These are phyloP conservation scores for Clonostachys solani DNA, from an alignment of 2,329 filamentous ascomycete genomes.

Conservation along the genomic window DNA sequence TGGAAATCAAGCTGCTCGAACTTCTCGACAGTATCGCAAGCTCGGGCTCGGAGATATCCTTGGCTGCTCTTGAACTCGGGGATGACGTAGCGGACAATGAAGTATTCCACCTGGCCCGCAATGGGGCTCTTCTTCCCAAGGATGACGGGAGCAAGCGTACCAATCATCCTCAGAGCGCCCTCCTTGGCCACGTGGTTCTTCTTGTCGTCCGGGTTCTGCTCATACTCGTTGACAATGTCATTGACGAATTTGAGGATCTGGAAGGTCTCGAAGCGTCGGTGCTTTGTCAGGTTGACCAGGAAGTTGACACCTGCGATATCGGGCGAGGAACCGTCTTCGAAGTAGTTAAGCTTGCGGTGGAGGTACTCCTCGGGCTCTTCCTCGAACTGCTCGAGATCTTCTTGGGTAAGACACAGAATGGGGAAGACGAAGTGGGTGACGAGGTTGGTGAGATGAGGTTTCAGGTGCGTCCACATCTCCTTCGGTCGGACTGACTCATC, in stretches of 20 bases:
- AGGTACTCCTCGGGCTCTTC: slow-evolving; percentile 95
- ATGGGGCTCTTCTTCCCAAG: slow-evolving; percentile 98
- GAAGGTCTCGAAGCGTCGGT: slow-evolving; percentile 91
- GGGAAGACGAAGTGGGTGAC: slow-evolving; percentile 96
- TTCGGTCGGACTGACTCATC: slow-evolving; percentile 98
- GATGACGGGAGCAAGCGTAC: slow-evolving; percentile 88
- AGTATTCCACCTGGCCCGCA: slow-evolving; percentile 95
- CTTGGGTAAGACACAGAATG: slow-evolving; percentile 84
- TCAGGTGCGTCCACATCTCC: slow-evolving; percentile 92
- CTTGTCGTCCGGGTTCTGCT: slow-evolving; percentile 75
- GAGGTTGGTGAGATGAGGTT: slow-evolving; percentile 87
- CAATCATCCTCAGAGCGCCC: slow-evolving; percentile 94
- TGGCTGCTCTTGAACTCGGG: slow-evolving; percentile 92
- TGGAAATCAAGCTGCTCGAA: slow-evolving; percentile 97
- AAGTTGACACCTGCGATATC: slow-evolving; percentile 97
- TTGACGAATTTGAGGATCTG: slow-evolving; percentile 95
- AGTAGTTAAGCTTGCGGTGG: slow-evolving; percentile 95
- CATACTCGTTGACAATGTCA: slow-evolving; percentile 89
- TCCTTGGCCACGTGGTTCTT: slow-evolving; percentile 97
- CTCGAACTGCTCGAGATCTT: slow-evolving; percentile 91
- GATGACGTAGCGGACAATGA: slow-evolving; percentile 97
- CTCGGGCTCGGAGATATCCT: slow-evolving; percentile 88
- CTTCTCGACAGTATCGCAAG: slow-evolving; percentile 96
- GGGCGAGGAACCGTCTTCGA: slow-evolving; percentile 92
- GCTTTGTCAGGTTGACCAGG: slow-evolving; percentile 89